Conservation (phyloP, 139 green algal genomes). For the Micractinium sp. region DNA sequence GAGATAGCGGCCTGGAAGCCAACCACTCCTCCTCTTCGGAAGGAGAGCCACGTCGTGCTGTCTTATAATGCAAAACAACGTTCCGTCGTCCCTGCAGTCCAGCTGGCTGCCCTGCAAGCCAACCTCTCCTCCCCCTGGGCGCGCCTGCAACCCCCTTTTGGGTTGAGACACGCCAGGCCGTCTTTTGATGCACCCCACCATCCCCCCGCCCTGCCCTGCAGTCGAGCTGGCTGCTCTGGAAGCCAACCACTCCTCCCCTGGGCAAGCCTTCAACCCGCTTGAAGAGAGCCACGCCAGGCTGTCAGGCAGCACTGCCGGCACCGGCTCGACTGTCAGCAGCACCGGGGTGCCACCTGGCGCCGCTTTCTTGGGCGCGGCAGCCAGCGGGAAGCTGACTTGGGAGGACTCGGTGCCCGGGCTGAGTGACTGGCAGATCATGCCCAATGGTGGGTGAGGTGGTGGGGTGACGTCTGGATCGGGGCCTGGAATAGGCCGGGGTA, state of each 20-base stretch:
- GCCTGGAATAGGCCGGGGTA: too few species aligned
- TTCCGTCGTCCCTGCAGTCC: too few species aligned
- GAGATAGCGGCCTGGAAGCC: background rate
- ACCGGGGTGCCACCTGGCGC: too few species aligned
- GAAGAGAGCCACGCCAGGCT: background rate
- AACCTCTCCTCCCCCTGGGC: too few species aligned
- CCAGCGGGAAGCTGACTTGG: background rate
- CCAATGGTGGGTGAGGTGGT: conserved; percentile 1
- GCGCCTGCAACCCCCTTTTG: too few species aligned
- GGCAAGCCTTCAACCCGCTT: background rate
- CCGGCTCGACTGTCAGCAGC: too few species aligned
- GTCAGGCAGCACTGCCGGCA: background rate
- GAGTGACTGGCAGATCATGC: conserved; percentile 19
- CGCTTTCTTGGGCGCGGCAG: background rate
- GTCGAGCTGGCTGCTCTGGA: background rate
- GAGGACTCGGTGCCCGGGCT: background rate
- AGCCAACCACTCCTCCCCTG: background rate
- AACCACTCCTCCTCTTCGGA: background rate
- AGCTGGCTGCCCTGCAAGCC: too few species aligned
- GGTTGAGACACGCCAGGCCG: too few species aligned
- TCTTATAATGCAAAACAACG: too few species aligned
- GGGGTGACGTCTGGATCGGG: too few species aligned
- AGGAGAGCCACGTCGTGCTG: background rate
- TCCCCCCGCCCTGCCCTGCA: background rate
- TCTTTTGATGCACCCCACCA: too few species aligned